Percentiles rank a stretch among this genome's conserved stretches.
These are phyloP conservation scores for Apiospora saccharicola DNA, from an alignment of 2,329 filamentous ascomycete genomes.

Conservation along the genomic window DNA sequence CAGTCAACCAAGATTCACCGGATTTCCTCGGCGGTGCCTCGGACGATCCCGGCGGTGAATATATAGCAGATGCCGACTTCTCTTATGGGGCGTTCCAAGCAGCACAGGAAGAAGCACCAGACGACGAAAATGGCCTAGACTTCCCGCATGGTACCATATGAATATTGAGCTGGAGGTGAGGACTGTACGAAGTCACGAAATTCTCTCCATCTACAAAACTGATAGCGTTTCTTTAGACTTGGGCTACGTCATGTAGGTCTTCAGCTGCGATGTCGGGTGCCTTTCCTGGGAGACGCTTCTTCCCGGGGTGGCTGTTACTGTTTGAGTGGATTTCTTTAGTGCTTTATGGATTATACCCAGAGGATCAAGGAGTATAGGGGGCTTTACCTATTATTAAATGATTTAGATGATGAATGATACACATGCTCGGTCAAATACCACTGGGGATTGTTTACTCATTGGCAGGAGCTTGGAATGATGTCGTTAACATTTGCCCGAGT, in stretches of 20 bases:
- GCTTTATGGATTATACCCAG: constrained; percentile 11
- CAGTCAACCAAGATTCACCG: background rate
- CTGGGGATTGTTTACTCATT: background rate
- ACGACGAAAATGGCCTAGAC: background rate
- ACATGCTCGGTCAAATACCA: background rate
- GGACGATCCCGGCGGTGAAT: background rate
- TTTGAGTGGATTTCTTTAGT: background rate
- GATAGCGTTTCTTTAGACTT: background rate
- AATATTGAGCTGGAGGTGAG: background rate
- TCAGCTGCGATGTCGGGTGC: background rate
- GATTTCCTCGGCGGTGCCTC: background rate
- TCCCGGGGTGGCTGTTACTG: background rate
- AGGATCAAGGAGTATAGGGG: background rate
- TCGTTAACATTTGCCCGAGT: background rate
- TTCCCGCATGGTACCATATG: background rate
- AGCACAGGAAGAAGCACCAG: background rate
- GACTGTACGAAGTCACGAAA: background rate
- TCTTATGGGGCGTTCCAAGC: background rate
- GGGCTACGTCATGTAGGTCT: background rate
- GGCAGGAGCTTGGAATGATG: too few species aligned
- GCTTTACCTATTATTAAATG: background rate
- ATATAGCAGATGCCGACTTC: constrained; percentile 11
- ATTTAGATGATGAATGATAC: background rate
- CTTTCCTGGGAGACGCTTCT: background rate
- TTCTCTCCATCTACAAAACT: too few species aligned